Base-by-base conservation (phyloP, 176 grass and related monocot genomes). In the Triticum urartu region DNA sequence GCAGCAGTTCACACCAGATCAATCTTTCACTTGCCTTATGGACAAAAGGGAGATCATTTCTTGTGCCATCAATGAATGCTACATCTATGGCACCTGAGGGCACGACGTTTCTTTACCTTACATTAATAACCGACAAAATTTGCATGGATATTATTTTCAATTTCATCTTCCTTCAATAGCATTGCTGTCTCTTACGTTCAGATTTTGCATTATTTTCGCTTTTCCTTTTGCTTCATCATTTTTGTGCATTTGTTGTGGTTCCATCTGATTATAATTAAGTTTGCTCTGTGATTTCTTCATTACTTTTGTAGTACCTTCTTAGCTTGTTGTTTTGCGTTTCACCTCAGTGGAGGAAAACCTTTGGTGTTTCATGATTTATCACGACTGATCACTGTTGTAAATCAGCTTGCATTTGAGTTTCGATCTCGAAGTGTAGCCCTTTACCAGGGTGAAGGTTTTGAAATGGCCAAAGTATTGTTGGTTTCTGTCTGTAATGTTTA, bases 21-120 rank as follows among this genome's bases (percentile, higher is more conserved):
- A 0, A 50, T 25, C 24, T 72, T 22, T 21, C 39, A 39, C 34
- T 11, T n/a, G 68, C 9, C 22, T 48, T 75, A 28, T 75, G 72
- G 20, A 38, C 45, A 39, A 83, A 83, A 11, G 11, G 17, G 28
- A 73, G 4, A 83, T 52, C 32, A 56, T 64, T 18, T 61, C 35
- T 45, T 68, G 12, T 89, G 78, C 78, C 61, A 86, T 69, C 35
- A 9, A 47, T 77, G 47, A 81, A 81, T 77, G 13, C 1, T 69
- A 18, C 56, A 76, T 60, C 20, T 80, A 21, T 66, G 69, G 12
- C 26, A 77, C 32, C 47, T 62, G 83, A 86, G 78, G 62, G 78
- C 47, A 76, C 70, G 6, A 2, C 18, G 25, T 26, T 81, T 85
- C 38, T 11, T 64, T 58, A 72, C 30, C 17, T 15, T 66, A 24